Conservation (phyloP, 768 basidiomycete species). For the Tylopilus balloui region DNA sequence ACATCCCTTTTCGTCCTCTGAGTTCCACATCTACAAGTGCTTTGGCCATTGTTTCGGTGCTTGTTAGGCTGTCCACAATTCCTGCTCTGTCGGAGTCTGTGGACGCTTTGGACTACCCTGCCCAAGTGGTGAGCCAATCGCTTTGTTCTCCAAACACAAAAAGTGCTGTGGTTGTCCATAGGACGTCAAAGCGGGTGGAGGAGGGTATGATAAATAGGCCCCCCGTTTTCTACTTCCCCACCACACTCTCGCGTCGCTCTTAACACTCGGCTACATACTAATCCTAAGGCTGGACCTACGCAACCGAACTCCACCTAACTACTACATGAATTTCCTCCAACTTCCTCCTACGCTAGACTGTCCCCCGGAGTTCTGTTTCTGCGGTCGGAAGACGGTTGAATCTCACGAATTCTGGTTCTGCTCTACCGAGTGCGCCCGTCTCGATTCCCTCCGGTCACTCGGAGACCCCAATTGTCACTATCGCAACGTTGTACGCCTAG, state of each 20-base stretch:
- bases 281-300: background rate
- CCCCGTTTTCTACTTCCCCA: background rate
- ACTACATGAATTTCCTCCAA: background rate
- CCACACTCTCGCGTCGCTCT: background rate
- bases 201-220: constrained; percentile 12
- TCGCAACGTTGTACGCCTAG: constrained; percentile 19
- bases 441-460: constrained; percentile 27
- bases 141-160: background rate
- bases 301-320: background rate
- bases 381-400: constrained; percentile 21
- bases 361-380: constrained; percentile 21
- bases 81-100: background rate
- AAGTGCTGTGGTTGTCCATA: constrained; percentile 1
- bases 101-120: background rate
- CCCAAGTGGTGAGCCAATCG: background rate
- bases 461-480: constrained; percentile 22
- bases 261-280: background rate
- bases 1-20: background rate
- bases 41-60: too few relatives aligned
- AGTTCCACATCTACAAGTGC: background rate
- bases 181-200: constrained; percentile 5
- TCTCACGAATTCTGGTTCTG: constrained; percentile 30
- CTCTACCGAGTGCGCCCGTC: constrained; percentile 25
- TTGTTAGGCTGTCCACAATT: background rate
- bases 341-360: constrained; percentile 10